phyloP scores from a whole-genome alignment of 768 basidiomycete species.

The Boletus speciosus region DNA sequence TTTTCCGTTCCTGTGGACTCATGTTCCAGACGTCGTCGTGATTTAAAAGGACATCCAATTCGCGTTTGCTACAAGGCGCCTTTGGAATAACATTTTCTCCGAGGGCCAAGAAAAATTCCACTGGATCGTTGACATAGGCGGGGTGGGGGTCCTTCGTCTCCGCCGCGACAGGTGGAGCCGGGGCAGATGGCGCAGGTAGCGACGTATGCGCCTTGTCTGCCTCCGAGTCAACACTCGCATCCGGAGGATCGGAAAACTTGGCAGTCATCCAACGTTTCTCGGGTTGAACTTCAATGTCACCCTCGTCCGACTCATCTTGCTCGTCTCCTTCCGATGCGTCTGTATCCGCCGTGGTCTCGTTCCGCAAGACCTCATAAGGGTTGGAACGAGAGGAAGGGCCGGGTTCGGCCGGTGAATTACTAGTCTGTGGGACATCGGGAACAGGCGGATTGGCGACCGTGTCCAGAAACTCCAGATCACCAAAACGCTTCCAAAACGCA shows the following conservation, averaged over 20 bases:
- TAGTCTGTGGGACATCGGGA: not conserved
- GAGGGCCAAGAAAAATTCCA: constrained; percentile 37
- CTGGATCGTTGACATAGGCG: constrained; percentile 24
- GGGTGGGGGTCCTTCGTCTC: not conserved
- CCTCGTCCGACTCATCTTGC: constrained; percentile 9
- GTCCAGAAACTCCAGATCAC: constrained; percentile 48
- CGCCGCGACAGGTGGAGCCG: not conserved
- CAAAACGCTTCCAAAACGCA: constrained; percentile 47
- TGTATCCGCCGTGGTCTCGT: not conserved
- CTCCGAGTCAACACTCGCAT: not conserved
- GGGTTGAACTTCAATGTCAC: constrained; percentile 3
- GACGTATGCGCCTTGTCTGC: not conserved
- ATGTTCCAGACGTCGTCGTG: constrained; percentile 49
- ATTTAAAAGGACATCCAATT: constrained; percentile 36
- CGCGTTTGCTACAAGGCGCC: constrained; percentile 36
- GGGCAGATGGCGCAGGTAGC: not conserved
- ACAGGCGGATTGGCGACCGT: not conserved
- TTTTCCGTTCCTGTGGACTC: constrained; percentile 46
- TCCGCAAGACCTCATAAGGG: constrained; percentile 11
- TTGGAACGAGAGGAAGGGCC: constrained; percentile 13
- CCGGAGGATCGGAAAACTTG: not conserved
- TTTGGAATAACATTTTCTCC: constrained; percentile 36
- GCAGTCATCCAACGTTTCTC: constrained; percentile 34
- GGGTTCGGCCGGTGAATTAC: not conserved
- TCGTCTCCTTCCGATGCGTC: not conserved